Evolutionary conservation across 768 basidiomycete genomes (phyloP).

Genomic region (Daedalea quercina): DNA sequence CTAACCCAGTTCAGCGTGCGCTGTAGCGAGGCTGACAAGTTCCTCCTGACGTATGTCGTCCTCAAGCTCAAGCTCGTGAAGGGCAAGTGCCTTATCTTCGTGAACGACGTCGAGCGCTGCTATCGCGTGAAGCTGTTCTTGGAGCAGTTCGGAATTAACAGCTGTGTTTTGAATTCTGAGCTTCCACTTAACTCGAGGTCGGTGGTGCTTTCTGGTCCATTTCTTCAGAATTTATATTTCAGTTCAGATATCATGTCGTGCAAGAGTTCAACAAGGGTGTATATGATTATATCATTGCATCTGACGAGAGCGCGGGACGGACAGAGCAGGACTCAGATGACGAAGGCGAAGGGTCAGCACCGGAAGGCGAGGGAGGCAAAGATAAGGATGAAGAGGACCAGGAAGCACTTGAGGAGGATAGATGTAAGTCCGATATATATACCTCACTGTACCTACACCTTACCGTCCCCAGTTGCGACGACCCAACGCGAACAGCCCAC

Average conservation of each 20-base stretch:
- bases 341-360: slow-evolving; percentile 25
- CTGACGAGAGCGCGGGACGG: slow-evolving; percentile 73
- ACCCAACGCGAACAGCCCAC: slow-evolving; percentile 39
- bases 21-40: slow-evolving; percentile 94
- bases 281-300: slow-evolving; percentile 98
- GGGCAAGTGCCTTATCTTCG: slow-evolving; percentile 95
- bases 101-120: slow-evolving; percentile 90
- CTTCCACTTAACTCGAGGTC: slow-evolving; percentile 90
- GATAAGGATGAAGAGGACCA: slow-evolving; percentile 32
- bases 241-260: slow-evolving; percentile 81
- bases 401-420: slow-evolving; percentile 31
- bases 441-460: slow-evolving; percentile 10
- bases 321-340: slow-evolving; percentile 44
- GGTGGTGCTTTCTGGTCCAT: not conserved
- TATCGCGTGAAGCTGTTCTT: slow-evolving; percentile 97
- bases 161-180: slow-evolving; percentile 94
- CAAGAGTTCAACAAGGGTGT: slow-evolving; percentile 99
- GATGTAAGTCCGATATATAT: slow-evolving; percentile 8
- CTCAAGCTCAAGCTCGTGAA: slow-evolving; percentile 93
- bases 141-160: slow-evolving; percentile 95
- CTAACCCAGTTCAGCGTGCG: slow-evolving; percentile 83
- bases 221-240: not conserved
- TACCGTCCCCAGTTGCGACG: slow-evolving; percentile 38
- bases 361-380: slow-evolving; percentile 25
- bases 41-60: slow-evolving; percentile 91